Conservation (phyloP, 371 early-diverging fungal genomes). For the Spraguea lophii region DNA sequence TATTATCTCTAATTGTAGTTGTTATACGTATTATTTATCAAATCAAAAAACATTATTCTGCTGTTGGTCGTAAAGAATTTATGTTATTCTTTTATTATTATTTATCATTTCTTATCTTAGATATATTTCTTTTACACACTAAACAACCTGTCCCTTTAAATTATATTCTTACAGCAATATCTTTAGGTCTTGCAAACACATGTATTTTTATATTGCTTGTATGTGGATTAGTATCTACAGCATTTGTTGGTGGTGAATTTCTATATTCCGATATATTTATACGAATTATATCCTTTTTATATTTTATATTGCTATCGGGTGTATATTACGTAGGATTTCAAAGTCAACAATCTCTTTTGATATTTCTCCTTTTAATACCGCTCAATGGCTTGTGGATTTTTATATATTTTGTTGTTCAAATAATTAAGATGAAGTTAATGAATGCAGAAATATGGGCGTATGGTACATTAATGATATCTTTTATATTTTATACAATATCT, state of each 20-base stretch:
- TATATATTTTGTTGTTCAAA: constrained; percentile 18
- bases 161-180: neutral
- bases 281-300: constrained; percentile 2
- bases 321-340: constrained; percentile 7
- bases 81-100: constrained; percentile 31
- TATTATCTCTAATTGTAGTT: constrained; percentile 8
- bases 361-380: constrained; percentile 1
- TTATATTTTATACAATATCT: constrained; percentile 10
- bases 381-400: constrained; percentile 13
- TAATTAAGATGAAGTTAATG: constrained; percentile 13
- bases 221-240: constrained; percentile 15
- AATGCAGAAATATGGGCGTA: constrained; percentile 37
- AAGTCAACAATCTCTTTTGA: neutral
- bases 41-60: constrained; percentile 20
- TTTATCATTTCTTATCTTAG: constrained; percentile 7
- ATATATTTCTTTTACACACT: constrained; percentile 8
- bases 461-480: constrained; percentile 21
- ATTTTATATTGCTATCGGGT: constrained; percentile 1
- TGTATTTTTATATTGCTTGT: constrained; percentile 23
- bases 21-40: constrained; percentile 18
- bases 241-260: constrained; percentile 3
- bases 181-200: constrained; percentile 18
- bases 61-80: constrained; percentile 35
- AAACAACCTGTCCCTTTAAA: constrained; percentile 1
- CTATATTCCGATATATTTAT: neutral